Percentiles rank a stretch among this genome's conserved stretches.
Conservation (phyloP, 805 yeast genomes). For the Kluyveromyces siamensis region DNA sequence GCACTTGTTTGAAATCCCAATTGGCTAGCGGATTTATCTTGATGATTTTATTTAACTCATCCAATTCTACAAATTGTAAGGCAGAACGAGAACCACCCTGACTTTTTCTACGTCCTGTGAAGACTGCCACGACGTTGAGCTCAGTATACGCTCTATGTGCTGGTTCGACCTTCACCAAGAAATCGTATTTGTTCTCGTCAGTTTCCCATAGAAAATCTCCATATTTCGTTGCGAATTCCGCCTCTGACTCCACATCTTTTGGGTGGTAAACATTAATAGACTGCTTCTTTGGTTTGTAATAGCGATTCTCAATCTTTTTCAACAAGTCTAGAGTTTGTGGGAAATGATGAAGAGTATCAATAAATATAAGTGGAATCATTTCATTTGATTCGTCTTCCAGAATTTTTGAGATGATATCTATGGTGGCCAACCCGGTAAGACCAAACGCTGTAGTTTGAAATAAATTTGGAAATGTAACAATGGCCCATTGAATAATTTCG, state of each 20-base stretch:
- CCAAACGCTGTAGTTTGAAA: slow-evolving; percentile 96
- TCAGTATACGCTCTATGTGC: slow-evolving; percentile 74
- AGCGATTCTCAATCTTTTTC: slow-evolving; percentile 44
- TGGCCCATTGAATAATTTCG: slow-evolving; percentile 74
- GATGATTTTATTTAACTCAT: slow-evolving; percentile 56
- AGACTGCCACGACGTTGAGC: slow-evolving; percentile 67
- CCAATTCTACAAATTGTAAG: slow-evolving; percentile 70
- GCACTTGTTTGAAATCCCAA: slow-evolving; percentile 73
- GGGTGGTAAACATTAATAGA: slow-evolving; percentile 65
- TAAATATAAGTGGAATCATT: slow-evolving; percentile 61
- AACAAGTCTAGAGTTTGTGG: slow-evolving; percentile 85
- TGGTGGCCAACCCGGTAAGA: slow-evolving; percentile 78
- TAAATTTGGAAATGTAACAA: slow-evolving; percentile 70
- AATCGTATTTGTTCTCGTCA: slow-evolving; percentile 77
- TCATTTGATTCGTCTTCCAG: slow-evolving; percentile 8
- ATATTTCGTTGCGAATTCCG: slow-evolving; percentile 54
- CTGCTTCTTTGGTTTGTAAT: slow-evolving; percentile 28
- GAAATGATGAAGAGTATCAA: slow-evolving; percentile 89
- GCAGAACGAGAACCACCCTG: slow-evolving; percentile 80
- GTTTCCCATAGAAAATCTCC: slow-evolving; percentile 80
- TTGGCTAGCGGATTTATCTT: slow-evolving; percentile 84
- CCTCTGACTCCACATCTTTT: slow-evolving; percentile 40
- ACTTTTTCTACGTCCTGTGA: slow-evolving; percentile 83
- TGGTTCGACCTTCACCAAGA: slow-evolving; percentile 86
- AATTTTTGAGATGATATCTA: slow-evolving; percentile 67